phyloP scores from a whole-genome alignment of 78 protist species.

The Neovahlkampfia damariscottae region DNA sequence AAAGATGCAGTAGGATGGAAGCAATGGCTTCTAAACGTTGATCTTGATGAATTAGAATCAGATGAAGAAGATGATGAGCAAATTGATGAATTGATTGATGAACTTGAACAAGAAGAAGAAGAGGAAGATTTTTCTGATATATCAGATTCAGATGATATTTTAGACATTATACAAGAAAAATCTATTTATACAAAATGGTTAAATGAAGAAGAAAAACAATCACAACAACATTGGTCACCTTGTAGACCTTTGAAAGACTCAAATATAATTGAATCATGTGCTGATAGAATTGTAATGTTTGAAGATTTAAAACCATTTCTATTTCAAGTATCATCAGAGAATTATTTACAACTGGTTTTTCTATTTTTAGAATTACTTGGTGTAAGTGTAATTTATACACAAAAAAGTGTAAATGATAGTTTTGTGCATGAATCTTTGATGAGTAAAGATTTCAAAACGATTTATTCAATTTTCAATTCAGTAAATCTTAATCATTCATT shows the following conservation, averaged over 20 bases:
- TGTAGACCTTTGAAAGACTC: neutral
- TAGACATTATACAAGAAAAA: neutral
- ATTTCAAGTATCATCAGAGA: neutral
- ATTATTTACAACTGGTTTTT: neutral
- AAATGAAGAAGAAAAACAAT: neutral
- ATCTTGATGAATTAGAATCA: neutral
- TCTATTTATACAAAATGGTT: neutral
- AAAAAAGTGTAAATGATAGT: neutral
- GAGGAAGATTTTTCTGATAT: too few relatives aligned
- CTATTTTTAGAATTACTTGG: neutral
- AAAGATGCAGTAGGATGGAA: neutral
- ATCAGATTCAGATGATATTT: too few relatives aligned
- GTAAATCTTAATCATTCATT: too few relatives aligned
- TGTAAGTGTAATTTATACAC: neutral
- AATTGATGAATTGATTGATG: neutral
- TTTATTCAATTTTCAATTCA: neutral
- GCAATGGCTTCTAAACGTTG: neutral
- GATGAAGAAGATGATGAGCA: conserved; percentile 4
- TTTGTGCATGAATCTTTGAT: neutral
- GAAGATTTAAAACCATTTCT: neutral
- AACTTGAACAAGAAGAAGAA: neutral
- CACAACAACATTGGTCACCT: neutral
- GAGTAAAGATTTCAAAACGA: neutral
- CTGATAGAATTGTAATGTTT: neutral
- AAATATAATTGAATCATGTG: neutral